Base-by-base conservation (phyloP, 2,329 filamentous ascomycete species). In the Penicillium crustosum region DNA sequence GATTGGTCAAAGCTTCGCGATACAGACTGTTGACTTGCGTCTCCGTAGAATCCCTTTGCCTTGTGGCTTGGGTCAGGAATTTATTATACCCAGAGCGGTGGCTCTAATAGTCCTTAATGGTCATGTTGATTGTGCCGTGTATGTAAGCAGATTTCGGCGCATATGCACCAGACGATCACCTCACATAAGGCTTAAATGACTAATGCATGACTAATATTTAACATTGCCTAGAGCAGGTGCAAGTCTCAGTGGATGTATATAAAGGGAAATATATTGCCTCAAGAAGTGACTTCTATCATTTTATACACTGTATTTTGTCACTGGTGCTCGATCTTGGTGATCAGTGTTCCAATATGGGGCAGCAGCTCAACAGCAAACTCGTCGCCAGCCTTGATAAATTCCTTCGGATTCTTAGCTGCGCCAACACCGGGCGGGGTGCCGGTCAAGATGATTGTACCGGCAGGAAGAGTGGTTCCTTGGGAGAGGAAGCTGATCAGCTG, bases 281-380 rank as follows among this genome's bases (percentile, higher is more conserved):
- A 31, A 55, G 13, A 9, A 12, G 17, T 58, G 9, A 55, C 42
- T 36, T 39, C 53, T 25, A 39, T 42, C 8, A 33, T 54, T 33
- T 27, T 35, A 38, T 49, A 23, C 23, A 7, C 31, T 39, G 4
- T 3, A 33, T 35, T 23, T 29, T 5, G 0, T 53, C 53, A 66
- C 23, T 73, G 70, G 43, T 75, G 61, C 62, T 73, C 68, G 55
- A 81, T 77, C 59, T 74, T 77, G 23, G 74, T 82, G 33, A 79
- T 71, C 62, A 82, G 66, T 0, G 80, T 82, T 10, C 80, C 80
- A 49, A 82, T 76, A 65, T 80, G 68, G 15, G 80, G 79, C 52
- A 77, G 62, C 56, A 82, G 72, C 71, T 82, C 79, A 6, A 82
- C 79, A 0, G 73, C 69, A 61, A 83, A 81, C 59, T 79, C 75